phyloP scores from a whole-genome alignment of 768 basidiomycete genomes.

The Pilatotrama ljubarskyi region DNA sequence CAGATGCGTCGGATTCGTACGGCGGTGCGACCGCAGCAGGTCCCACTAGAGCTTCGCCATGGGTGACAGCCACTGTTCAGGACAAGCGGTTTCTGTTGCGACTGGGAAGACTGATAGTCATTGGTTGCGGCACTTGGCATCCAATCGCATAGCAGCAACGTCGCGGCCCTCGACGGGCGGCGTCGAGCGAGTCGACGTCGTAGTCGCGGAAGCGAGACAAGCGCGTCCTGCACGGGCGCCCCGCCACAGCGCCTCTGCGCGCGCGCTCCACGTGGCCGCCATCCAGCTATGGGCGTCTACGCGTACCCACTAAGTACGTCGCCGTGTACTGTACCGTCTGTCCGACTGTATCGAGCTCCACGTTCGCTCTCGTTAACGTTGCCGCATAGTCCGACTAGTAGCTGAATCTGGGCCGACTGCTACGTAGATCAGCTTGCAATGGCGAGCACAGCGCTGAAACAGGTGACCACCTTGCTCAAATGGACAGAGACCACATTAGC shows the following conservation, averaged over 20 bases:
- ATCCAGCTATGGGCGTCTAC: constrained; percentile 6
- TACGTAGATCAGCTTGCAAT: constrained; percentile 25
- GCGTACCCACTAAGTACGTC: constrained; percentile 9
- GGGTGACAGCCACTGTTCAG: background rate
- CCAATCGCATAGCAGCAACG: background rate
- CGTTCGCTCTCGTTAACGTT: background rate
- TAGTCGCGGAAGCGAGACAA: background rate
- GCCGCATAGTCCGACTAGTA: no score
- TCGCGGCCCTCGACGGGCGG: background rate
- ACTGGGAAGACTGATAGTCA: background rate
- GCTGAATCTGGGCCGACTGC: no score
- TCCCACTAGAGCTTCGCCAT: background rate
- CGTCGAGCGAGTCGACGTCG: background rate
- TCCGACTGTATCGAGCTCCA: background rate
- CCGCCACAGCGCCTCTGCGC: background rate
- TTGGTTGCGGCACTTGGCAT: background rate
- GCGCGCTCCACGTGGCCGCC: constrained; percentile 14
- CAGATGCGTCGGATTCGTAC: constrained; percentile 6
- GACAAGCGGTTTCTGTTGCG: background rate
- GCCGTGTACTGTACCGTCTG: background rate
- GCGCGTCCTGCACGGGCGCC: background rate
- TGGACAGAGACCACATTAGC: background rate
- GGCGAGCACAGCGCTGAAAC: constrained; percentile 48
- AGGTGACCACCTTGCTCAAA: constrained; percentile 32
- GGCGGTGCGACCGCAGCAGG: constrained; percentile 12